A percentile compares a stretch with the other conserved stretches of the same genome.
Evolutionary conservation across 2,329 filamentous ascomycete genomes (phyloP).

Genomic region (Beauveria australis): DNA sequence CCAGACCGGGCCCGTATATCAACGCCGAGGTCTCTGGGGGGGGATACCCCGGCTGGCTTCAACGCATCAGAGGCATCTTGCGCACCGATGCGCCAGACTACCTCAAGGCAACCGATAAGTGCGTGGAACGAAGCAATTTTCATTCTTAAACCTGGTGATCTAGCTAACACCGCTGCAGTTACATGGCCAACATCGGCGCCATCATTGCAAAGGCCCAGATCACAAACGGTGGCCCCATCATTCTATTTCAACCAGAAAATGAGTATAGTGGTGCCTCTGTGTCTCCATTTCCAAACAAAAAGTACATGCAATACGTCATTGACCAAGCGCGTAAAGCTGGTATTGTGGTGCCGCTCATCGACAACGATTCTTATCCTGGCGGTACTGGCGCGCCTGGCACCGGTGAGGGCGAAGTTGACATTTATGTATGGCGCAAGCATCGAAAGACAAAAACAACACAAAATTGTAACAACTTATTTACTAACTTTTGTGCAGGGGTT

Average conservation of each 20-base stretch:
- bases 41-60: slow-evolving; percentile 74
- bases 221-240: slow-evolving; percentile 72
- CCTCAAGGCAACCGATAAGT: slow-evolving; percentile 59
- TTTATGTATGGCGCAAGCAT: slow-evolving; percentile 35
- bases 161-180: slow-evolving; percentile 30
- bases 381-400: slow-evolving; percentile 59
- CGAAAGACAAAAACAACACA: too few species aligned
- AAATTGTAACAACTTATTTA: too few species aligned
- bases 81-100: slow-evolving; percentile 56
- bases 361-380: slow-evolving; percentile 57
- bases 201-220: slow-evolving; percentile 71
- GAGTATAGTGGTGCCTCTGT: slow-evolving; percentile 56
- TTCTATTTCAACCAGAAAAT: slow-evolving; percentile 74
- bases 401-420: slow-evolving; percentile 44
- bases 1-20: slow-evolving; percentile 65
- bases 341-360: slow-evolving; percentile 66
- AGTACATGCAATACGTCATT: slow-evolving; percentile 64
- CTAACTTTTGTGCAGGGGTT: slow-evolving; percentile 34
- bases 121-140: slow-evolving; percentile 17
- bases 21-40: slow-evolving; percentile 71
- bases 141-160: background rate
- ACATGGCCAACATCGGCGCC: slow-evolving; percentile 51
- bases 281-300: slow-evolving; percentile 52
- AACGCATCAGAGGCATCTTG: slow-evolving; percentile 55
- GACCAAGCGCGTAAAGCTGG: slow-evolving; percentile 60